phyloP scores from a whole-genome alignment of 2,329 filamentous ascomycete species.

The Lecanicillium sp. region DNA sequence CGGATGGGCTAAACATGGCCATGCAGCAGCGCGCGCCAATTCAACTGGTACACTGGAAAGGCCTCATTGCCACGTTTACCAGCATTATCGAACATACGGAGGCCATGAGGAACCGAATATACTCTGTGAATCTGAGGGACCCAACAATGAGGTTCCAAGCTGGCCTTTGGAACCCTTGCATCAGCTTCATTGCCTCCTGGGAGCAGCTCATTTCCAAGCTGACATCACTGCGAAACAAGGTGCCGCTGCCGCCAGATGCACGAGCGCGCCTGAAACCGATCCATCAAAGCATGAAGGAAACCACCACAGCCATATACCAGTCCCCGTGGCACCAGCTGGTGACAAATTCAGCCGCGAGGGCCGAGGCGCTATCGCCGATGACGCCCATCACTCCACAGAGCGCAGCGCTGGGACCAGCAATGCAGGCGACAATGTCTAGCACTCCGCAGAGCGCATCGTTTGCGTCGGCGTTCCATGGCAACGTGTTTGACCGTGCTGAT shows the following conservation, averaged over 20 bases:
- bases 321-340: conserved; percentile 48
- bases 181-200: conserved; percentile 65
- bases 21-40: conserved; percentile 51
- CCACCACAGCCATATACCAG: conserved; percentile 59
- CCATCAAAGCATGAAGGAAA: conserved; percentile 76
- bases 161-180: conserved; percentile 63
- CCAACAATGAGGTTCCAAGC: conserved; percentile 61
- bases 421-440: conserved; percentile 79
- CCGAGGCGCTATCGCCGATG: too few relatives aligned
- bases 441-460: conserved; percentile 55
- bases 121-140: conserved; percentile 77
- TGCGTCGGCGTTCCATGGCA: conserved; percentile 44
- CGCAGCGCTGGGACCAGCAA: conserved; percentile 80
- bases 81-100: conserved; percentile 67
- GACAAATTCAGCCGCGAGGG: too few relatives aligned
- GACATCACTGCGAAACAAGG: conserved; percentile 43
- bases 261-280: conserved; percentile 69
- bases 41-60: conserved; percentile 58
- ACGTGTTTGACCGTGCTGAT: conserved; percentile 55
- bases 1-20: conserved; percentile 54
- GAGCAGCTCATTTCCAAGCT: conserved; percentile 55
- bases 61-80: conserved; percentile 63
- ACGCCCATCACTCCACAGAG: conserved; percentile 78
- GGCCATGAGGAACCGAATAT: conserved; percentile 63
- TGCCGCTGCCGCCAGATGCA: conserved; percentile 57